Percentiles rank a stretch among this genome's conserved stretches.
Conservation (phyloP, 441 rosid genomes). For the Gossypium gossypioides region DNA sequence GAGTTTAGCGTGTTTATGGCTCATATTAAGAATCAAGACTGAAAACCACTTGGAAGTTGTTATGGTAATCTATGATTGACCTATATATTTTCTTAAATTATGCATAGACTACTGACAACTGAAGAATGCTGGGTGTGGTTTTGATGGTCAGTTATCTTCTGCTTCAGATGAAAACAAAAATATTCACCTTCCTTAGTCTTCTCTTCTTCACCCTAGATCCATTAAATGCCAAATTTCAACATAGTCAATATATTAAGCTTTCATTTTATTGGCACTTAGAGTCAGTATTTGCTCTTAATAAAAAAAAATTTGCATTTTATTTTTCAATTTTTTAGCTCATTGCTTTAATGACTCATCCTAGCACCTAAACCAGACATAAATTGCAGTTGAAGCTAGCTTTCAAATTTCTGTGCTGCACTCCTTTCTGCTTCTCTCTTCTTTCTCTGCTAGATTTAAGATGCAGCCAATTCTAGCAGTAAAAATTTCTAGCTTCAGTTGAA, state of each 20-base stretch:
- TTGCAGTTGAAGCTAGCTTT: background rate
- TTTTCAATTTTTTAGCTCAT: background rate
- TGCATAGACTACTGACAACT: background rate
- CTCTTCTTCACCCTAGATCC: background rate
- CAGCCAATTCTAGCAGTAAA: background rate
- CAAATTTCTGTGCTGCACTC: background rate
- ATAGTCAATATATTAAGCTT: background rate
- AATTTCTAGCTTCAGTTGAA: background rate
- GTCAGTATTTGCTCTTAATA: background rate
- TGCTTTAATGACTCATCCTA: background rate
- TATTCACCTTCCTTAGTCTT: background rate
- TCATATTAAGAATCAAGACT: conserved; percentile 5
- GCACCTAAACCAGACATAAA: background rate
- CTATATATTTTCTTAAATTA: background rate
- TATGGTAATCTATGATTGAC: background rate
- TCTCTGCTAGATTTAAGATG: background rate
- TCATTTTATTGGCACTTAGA: background rate
- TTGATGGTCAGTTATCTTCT: background rate
- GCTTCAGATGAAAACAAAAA: background rate
- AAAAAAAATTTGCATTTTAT: background rate
- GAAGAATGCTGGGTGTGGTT: background rate
- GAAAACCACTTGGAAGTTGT: background rate
- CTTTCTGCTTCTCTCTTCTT: background rate
- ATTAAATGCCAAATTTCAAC: background rate
- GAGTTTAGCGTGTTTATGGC: background rate